These are phyloP conservation scores for Neopestalotiopsis sp. DNA, from an alignment of 2,329 filamentous ascomycete species.

Conservation along the genomic window DNA sequence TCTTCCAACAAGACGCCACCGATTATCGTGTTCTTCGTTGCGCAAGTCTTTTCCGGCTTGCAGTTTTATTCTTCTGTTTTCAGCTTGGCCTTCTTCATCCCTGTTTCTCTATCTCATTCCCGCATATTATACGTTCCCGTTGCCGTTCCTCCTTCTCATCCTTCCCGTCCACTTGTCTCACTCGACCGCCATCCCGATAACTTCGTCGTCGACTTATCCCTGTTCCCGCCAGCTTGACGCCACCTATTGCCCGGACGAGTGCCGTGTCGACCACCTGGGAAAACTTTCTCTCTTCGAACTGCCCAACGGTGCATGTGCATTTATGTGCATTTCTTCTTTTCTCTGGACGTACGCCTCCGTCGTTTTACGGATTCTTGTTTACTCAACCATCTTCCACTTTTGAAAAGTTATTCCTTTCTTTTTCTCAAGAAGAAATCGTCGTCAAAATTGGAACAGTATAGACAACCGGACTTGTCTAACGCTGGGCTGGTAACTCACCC, in stretches of 20 bases:
- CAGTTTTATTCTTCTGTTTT: neutral
- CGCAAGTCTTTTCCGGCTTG: neutral
- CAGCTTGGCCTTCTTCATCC: neutral
- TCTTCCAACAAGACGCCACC: neutral
- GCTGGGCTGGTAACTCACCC: neutral
- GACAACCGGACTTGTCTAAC: neutral
- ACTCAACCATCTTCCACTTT: neutral
- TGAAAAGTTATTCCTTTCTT: neutral
- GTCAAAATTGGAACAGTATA: neutral
- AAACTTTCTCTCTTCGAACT: constrained; percentile 1
- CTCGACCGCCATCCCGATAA: neutral
- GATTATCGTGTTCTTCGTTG: neutral
- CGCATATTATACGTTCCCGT: neutral
- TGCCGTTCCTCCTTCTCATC: neutral
- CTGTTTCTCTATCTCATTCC: neutral
- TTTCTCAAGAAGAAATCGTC: neutral
- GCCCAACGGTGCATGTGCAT: constrained; percentile 1
- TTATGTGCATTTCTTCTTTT: neutral
- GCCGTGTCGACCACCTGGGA: neutral
- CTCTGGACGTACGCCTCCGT: neutral
- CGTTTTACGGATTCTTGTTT: no score
- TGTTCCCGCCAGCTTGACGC: constrained; percentile 1
- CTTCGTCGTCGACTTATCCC: neutral
- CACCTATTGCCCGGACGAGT: neutral
- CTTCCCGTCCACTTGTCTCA: neutral